These are phyloP conservation scores for Knufia petricola DNA, from an alignment of 2,329 filamentous ascomycete genomes.

Conservation along the genomic window DNA sequence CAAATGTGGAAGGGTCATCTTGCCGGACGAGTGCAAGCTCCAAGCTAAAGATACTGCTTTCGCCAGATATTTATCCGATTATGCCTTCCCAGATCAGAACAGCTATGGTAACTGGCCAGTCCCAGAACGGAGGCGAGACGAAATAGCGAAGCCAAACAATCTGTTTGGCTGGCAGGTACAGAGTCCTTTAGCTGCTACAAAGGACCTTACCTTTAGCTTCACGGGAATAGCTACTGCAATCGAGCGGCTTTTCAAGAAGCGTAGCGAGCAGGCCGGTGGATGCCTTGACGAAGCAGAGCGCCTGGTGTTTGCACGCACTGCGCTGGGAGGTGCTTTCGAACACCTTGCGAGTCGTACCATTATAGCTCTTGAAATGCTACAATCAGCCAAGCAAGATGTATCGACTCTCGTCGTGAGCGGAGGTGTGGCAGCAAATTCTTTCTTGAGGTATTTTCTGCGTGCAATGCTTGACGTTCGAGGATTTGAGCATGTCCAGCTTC, in stretches of 20 bases:
- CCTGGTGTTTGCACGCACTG: conserved; percentile 57
- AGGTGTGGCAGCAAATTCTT: conserved; percentile 79
- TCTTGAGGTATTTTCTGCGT: conserved; percentile 58
- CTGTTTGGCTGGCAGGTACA: conserved; percentile 58
- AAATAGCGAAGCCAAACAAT: conserved; percentile 38
- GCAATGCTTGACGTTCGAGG: conserved; percentile 59
- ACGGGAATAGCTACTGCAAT: conserved; percentile 59
- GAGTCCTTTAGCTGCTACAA: conserved; percentile 55
- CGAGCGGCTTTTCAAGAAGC: conserved; percentile 43
- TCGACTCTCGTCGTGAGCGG: conserved; percentile 71
- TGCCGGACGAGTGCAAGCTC: conserved; percentile 53
- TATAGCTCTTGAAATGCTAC: conserved; percentile 49
- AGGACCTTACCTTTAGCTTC: conserved; percentile 61
- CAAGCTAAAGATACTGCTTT: conserved; percentile 59
- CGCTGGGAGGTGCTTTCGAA: conserved; percentile 76
- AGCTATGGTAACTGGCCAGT: conserved; percentile 41
- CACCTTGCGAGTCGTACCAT: conserved; percentile 70
- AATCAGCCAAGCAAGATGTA: conserved; percentile 28
- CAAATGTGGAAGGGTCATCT: conserved; percentile 67
- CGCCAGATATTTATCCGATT: conserved; percentile 66
- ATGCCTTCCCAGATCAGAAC: conserved; percentile 54
- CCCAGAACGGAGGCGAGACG: conserved; percentile 49
- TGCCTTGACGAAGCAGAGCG: conserved; percentile 48
- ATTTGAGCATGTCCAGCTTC: conserved; percentile 49
- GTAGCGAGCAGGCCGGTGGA: conserved; percentile 15